Conservation (phyloP, 371 early-diverging fungal genomes). For the Gilbertella persicaria region DNA sequence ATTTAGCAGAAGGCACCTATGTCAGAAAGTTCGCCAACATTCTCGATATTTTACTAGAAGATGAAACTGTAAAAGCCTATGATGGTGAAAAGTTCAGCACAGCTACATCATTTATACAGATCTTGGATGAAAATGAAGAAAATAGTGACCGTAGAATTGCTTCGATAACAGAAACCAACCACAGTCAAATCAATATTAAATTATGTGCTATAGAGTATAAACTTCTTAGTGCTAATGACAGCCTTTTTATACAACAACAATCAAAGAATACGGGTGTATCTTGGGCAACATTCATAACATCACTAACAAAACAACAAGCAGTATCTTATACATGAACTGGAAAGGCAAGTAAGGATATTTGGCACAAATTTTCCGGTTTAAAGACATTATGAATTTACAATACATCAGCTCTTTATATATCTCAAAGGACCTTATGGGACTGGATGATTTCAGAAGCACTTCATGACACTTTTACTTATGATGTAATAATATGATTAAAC, state of each 20-base stretch:
- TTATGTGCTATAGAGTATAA: constrained; percentile 16
- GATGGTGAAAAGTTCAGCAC: constrained; percentile 17
- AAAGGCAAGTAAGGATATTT: constrained; percentile 6
- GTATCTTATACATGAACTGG: constrained; percentile 12
- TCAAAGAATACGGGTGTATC: constrained; percentile 24
- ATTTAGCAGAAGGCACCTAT: constrained; percentile 12
- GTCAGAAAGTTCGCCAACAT: constrained; percentile 11
- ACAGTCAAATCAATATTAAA: constrained; percentile 8
- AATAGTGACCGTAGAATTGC: constrained; percentile 9
- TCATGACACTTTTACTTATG: constrained; percentile 14
- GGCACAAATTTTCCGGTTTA: constrained; percentile 4
- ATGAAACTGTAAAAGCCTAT: constrained; percentile 13
- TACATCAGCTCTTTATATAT: background rate
- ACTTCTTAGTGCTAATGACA: constrained; percentile 13
- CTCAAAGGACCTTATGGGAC: constrained; percentile 12
- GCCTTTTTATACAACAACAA: constrained; percentile 8
- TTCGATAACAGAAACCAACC: constrained; percentile 1
- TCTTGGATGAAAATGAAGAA: constrained; percentile 9
- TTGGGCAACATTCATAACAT: no score
- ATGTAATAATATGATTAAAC: constrained; percentile 6
- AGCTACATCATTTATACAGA: constrained; percentile 6
- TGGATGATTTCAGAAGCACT: constrained; percentile 17
- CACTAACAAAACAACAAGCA: constrained; percentile 1
- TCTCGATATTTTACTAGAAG: constrained; percentile 13
- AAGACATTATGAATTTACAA: constrained; percentile 3